A percentile compares a stretch with the other conserved stretches of the same genome.
Conservation (phyloP, 2,329 filamentous ascomycete species). For the Scleromitrula shiraiana region DNA sequence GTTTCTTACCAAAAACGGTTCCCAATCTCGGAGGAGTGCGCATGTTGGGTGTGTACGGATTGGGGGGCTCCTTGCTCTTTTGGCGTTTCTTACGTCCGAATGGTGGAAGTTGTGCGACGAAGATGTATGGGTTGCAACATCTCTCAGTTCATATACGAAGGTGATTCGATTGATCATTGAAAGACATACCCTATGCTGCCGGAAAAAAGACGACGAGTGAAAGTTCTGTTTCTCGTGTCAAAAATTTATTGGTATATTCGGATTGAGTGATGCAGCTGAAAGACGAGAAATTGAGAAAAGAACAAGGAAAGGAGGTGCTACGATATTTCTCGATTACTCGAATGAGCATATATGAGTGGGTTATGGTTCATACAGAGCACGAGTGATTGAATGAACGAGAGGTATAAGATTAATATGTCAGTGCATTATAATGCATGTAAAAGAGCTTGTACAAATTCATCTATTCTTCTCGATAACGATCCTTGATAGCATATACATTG, state of each 20-base stretch:
- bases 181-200: neutral
- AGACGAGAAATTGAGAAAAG: too few relatives aligned
- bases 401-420: neutral
- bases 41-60: neutral
- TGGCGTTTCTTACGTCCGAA: too few relatives aligned
- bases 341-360: too few relatives aligned
- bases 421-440: neutral
- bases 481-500: neutral
- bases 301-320: too few relatives aligned
- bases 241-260: neutral
- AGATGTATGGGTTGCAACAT: too few relatives aligned
- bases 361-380: neutral
- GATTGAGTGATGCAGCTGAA: neutral
- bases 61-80: too few relatives aligned
- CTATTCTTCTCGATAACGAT: neutral
- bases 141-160: neutral
- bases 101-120: neutral
- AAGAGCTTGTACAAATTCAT: neutral
- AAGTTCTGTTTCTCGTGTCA: neutral
- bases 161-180: too few relatives aligned
- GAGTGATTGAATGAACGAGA: too few relatives aligned
- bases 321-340: too few relatives aligned
- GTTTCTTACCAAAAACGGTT: conserved; percentile 1
- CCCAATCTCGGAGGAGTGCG: conserved; percentile 1
- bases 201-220: neutral